These are phyloP conservation scores for Citropsis articulata DNA, from an alignment of 345 rosid genomes.

Conservation along the genomic window DNA sequence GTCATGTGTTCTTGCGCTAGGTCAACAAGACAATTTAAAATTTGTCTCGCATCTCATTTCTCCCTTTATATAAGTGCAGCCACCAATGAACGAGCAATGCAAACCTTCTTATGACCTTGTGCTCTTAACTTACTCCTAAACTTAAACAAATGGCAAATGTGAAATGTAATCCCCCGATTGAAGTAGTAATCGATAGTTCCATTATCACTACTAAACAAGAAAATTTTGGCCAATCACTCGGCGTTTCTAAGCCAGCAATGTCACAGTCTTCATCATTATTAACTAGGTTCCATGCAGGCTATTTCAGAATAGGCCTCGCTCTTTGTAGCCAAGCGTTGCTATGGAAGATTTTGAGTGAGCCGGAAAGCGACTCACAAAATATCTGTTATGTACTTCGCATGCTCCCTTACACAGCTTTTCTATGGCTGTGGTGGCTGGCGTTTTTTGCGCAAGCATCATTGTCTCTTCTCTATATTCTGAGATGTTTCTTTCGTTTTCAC, in stretches of 20 bases:
- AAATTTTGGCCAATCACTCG: too few relatives aligned
- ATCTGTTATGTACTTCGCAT: conserved; percentile 6
- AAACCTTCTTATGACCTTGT: neutral
- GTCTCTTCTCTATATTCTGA: conserved; percentile 25
- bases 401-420: conserved; percentile 21
- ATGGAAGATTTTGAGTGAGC: conserved; percentile 36
- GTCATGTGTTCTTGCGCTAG: neutral
- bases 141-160: conserved; percentile 5
- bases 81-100: neutral
- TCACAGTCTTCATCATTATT: conserved; percentile 26
- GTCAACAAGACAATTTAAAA: neutral
- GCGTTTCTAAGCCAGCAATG: too few relatives aligned
- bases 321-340: conserved; percentile 37
- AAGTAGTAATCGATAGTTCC: conserved; percentile 14
- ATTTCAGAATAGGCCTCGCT: conserved; percentile 42
- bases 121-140: neutral
- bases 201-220: too few relatives aligned
- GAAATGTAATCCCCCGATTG: conserved; percentile 9
- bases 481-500: conserved; percentile 30
- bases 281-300: conserved; percentile 39
- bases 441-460: conserved; percentile 20
- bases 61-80: neutral
- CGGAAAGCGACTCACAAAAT: conserved; percentile 10
- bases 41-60: neutral
- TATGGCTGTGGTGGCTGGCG: conserved; percentile 36